Conservation (phyloP, 768 basidiomycete genomes). For the Amanita subjunquillea region DNA sequence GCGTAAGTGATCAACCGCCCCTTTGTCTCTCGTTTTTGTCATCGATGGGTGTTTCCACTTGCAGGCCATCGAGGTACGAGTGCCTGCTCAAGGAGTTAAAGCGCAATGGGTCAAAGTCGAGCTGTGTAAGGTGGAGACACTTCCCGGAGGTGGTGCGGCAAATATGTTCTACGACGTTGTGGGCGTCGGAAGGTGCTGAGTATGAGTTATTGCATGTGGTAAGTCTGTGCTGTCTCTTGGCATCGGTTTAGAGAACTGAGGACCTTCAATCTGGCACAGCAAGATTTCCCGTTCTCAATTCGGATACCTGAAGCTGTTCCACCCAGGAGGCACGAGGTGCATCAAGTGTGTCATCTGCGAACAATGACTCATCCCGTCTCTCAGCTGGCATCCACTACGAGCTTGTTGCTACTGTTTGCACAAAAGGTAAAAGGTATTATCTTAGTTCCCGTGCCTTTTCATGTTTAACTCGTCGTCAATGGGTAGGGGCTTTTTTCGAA, state of each 20-base stretch:
- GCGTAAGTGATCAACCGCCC: conserved; percentile 43
- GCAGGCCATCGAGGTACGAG: conserved; percentile 80
- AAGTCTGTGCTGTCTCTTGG: conserved; percentile 19
- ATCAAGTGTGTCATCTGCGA: no score
- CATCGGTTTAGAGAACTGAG: no score
- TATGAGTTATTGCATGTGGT: conserved; percentile 63
- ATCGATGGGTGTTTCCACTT: no score
- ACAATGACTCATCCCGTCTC: background rate
- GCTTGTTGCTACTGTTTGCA: conserved; percentile 77
- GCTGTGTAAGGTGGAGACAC: conserved; percentile 81
- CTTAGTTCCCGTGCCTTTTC: background rate
- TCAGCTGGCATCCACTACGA: conserved; percentile 84
- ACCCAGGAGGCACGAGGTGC: conserved; percentile 71
- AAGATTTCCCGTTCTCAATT: conserved; percentile 84
- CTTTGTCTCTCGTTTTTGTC: no score
- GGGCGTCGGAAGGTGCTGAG: conserved; percentile 56
- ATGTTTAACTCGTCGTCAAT: background rate
- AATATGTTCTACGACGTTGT: conserved; percentile 75
- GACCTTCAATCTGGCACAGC: no score
- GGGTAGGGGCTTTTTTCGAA: conserved; percentile 72
- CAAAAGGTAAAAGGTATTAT: conserved; percentile 70
- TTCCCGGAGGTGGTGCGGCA: conserved; percentile 57
- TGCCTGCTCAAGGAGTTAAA: conserved; percentile 66
- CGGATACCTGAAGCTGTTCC: conserved; percentile 91
- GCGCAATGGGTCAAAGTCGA: conserved; percentile 91